Conservation (phyloP, 164 flowering plant genomes). For the Liquidambar formosana region DNA sequence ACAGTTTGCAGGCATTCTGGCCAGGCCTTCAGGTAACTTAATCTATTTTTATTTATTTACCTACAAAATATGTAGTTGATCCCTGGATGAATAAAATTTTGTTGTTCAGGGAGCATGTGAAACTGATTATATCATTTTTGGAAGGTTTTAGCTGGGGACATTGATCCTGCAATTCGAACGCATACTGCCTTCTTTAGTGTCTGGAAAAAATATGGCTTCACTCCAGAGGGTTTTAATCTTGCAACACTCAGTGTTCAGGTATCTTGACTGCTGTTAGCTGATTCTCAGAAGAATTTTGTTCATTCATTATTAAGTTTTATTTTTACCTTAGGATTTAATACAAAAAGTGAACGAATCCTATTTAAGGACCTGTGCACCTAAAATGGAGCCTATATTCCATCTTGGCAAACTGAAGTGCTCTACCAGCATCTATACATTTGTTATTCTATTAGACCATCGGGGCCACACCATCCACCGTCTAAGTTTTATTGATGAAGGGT, state of each 20-base stretch:
- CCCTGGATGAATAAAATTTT: background rate
- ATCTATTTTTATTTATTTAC: background rate
- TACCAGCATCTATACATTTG: background rate
- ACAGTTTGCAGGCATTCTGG: constrained; percentile 99
- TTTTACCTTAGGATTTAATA: background rate
- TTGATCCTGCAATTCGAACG: constrained; percentile 91
- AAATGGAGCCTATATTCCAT: background rate
- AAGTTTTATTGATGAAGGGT: background rate
- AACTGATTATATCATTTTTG: constrained; percentile 25
- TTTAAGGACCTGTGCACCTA: background rate
- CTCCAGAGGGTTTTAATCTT: constrained; percentile 98
- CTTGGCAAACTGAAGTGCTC: background rate
- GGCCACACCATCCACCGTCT: background rate
- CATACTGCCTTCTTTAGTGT: constrained; percentile 95
- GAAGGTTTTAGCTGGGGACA: constrained; percentile 97
- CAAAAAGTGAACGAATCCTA: background rate
- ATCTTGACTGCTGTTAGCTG: constrained; percentile 7
- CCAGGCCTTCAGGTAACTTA: constrained; percentile 91
- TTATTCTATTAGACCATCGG: background rate
- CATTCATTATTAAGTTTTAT: constrained; percentile 3
- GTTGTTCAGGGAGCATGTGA: background rate
- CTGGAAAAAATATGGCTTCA: constrained; percentile 97
- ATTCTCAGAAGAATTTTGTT: background rate
- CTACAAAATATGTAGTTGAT: background rate
- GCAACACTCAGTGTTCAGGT: constrained; percentile 96